A percentile compares a stretch with the other conserved stretches of the same genome.
Evolutionary conservation across 345 rosid genomes (phyloP).

Genomic region (Salix suchowensis): DNA sequence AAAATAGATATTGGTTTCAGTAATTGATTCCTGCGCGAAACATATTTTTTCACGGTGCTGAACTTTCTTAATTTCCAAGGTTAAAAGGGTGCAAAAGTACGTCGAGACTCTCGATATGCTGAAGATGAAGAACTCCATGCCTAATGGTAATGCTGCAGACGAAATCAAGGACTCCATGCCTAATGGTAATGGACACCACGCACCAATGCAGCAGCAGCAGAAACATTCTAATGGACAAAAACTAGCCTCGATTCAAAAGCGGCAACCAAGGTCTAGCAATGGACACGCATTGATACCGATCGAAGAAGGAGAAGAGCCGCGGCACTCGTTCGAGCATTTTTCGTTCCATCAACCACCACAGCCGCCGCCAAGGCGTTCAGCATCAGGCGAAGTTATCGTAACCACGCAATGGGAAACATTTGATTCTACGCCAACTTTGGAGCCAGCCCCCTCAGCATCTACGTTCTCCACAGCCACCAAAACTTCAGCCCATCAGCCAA

Average conservation of each 20-base stretch:
- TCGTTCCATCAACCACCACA: slow-evolving; percentile 27
- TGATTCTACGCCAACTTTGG: slow-evolving; percentile 41
- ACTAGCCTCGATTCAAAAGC: slow-evolving; percentile 39
- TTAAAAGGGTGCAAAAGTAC: slow-evolving; percentile 83
- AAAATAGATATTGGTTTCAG: not conserved
- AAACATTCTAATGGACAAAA: slow-evolving; percentile 38
- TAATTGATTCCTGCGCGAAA: not conserved
- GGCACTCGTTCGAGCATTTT: not conserved
- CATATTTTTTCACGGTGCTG: not conserved
- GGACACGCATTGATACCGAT: slow-evolving; percentile 26
- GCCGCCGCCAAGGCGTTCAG: slow-evolving; percentile 34
- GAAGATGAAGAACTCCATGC: slow-evolving; percentile 71
- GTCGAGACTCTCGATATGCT: slow-evolving; percentile 83
- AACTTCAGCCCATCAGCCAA: slow-evolving; percentile 42
- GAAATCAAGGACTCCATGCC: slow-evolving; percentile 1
- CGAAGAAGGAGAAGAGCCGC: slow-evolving; percentile 11
- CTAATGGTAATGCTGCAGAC: not conserved
- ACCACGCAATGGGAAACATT: slow-evolving; percentile 95
- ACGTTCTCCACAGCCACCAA: slow-evolving; percentile 24
- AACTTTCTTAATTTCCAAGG: slow-evolving; percentile 32
- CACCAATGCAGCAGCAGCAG: slow-evolving; percentile 22
- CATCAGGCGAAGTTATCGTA: slow-evolving; percentile 54
- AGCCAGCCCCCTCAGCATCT: slow-evolving; percentile 36
- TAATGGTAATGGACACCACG: slow-evolving; percentile 39
- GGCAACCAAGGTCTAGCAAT: slow-evolving; percentile 33